Base-by-base conservation (phyloP, 768 basidiomycete genomes). In the Pulveroboletus sp. region DNA sequence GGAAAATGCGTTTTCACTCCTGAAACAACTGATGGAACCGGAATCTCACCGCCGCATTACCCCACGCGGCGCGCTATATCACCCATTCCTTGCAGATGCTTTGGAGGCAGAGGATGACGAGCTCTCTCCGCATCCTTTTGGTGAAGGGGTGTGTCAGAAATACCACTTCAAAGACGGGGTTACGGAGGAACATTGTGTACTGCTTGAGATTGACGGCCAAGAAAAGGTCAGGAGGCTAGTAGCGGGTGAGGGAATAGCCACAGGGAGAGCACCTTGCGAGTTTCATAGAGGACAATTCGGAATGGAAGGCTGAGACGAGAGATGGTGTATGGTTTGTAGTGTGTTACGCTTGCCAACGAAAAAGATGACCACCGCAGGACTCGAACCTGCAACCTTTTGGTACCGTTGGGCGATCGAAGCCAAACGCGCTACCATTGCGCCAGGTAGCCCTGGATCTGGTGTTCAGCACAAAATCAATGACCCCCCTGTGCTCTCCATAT, bases 331-430 rank as follows among this genome's bases (percentile, higher is more conserved):
- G 38, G 11, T 27, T 42, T 46, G 45, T n/a, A 21, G 27, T 14
- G 31, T 54, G 37, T 21, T 39, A 51, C 21, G 14, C 36, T 46
- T 41, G 6, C 2, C 9, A 9, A 35, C n/a, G 38, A 49, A 50
- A 36, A 50, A 31, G 4, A 66, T 86, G 86, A 87, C 81, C 83
- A 85, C 85, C 83, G 85, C 87, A 88, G 87, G 87, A 86, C 85
- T 89, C 86, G 87, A 89, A 89, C 88, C 87, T 89, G 86, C 87
- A 89, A 84, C 87, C 88, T 89, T 85, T 87, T 88, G 87, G 86
- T 89, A 56, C 73, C 81, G 69, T 72, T 70, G 57, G 74, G 81
- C 82, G 60, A 79, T 86, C 85, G 86, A 89, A 89, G 86, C 86
- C 86, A 88, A 86, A 89, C 85, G 86, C 86, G 86, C 86, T 89